Conservation (phyloP, 2,329 filamentous ascomycete species). For the Neocucurbitaria cava region DNA sequence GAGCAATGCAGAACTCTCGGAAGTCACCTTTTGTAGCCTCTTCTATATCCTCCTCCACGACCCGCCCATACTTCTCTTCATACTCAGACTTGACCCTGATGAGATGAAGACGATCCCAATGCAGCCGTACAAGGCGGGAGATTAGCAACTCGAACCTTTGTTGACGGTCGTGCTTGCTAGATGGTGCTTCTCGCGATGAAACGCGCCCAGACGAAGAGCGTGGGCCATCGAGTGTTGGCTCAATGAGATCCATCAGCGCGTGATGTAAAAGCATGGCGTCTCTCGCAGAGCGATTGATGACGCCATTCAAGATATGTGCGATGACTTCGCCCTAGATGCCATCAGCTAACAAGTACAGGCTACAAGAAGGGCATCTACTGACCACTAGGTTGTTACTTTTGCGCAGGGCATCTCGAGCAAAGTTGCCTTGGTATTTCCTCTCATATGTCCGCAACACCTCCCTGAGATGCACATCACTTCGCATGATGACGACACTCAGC, state of each 20-base stretch:
- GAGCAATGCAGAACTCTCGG: conserved; percentile 75
- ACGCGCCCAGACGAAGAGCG: conserved; percentile 23
- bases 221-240: conserved; percentile 37
- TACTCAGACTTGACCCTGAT: conserved; percentile 81
- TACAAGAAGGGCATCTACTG: conserved; percentile 53
- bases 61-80: conserved; percentile 74
- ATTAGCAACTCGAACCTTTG: conserved; percentile 87
- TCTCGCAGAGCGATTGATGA: conserved; percentile 93
- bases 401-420: conserved; percentile 83
- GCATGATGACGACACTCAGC: conserved; percentile 80
- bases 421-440: conserved; percentile 75
- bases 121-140: conserved; percentile 83
- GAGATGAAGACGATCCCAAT: conserved; percentile 90
- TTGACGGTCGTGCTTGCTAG: conserved; percentile 50
- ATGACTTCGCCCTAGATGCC: conserved; percentile 81
- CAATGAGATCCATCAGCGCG: conserved; percentile 69
- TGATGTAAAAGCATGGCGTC: conserved; percentile 92
- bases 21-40: conserved; percentile 80
- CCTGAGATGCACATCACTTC: conserved; percentile 81
- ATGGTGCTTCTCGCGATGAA: conserved; percentile 29
- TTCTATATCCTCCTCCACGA: conserved; percentile 78
- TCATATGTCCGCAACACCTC: conserved; percentile 83
- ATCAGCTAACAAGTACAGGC: background rate
- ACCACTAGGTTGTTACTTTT: conserved; percentile 94
- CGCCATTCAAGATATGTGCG: conserved; percentile 92